A percentile compares a stretch with the other conserved stretches of the same genome.
Evolutionary conservation across 345 rosid genomes (phyloP).

Genomic region (Dimocarpus longan): DNA sequence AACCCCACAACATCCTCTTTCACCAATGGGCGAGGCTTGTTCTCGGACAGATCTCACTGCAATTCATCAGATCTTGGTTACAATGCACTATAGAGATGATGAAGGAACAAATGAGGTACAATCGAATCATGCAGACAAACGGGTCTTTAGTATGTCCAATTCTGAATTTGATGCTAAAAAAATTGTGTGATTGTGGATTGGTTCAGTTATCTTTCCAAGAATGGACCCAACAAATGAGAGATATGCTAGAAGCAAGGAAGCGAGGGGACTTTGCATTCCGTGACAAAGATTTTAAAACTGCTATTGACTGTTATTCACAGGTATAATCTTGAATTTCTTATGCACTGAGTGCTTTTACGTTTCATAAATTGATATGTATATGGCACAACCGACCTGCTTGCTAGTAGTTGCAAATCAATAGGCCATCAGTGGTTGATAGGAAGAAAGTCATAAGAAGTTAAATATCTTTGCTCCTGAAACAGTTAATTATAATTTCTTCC

Average conservation of each 20-base stretch:
- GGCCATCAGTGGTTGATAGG: background rate
- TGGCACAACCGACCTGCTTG: background rate
- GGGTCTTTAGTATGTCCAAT: background rate
- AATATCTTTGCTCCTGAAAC: too few relatives aligned
- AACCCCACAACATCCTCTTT: constrained; percentile 75
- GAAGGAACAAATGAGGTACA: constrained; percentile 90
- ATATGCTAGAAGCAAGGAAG: constrained; percentile 90
- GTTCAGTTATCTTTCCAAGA: constrained; percentile 92
- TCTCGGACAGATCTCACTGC: constrained; percentile 95
- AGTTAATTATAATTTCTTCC: too few relatives aligned
- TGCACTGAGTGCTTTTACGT: background rate
- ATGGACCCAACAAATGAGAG: constrained; percentile 99
- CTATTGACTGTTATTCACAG: constrained; percentile 94
- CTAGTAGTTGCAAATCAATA: too few relatives aligned
- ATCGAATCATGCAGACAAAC: background rate
- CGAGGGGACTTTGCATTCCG: constrained; percentile 93
- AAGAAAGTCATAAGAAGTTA: too few relatives aligned
- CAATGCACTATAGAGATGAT: constrained; percentile 90
- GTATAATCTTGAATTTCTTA: constrained; percentile 33
- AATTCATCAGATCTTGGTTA: constrained; percentile 86
- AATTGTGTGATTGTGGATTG: constrained; percentile 27
- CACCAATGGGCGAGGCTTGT: constrained; percentile 95
- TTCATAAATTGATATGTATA: background rate
- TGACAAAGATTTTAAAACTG: constrained; percentile 92
- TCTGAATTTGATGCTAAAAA: constrained; percentile 16